Evolutionary conservation across 192 early-diverging fungal genomes (phyloP).

Genomic region (Linnemannia zychae): DNA sequence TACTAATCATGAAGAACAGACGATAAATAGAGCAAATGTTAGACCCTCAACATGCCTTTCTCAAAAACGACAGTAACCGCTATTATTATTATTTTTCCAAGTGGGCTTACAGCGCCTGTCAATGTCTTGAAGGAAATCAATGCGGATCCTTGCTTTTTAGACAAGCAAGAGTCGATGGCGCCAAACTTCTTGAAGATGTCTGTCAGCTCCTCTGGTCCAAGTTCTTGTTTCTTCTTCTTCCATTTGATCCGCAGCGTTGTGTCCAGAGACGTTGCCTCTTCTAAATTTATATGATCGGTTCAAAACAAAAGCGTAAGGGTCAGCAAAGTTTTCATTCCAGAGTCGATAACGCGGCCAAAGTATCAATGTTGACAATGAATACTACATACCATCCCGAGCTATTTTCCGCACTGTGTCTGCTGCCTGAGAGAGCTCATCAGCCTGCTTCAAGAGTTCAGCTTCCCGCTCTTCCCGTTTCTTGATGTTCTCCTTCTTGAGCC

Average conservation of each 20-base stretch:
- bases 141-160: constrained; percentile 58
- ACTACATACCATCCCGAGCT: constrained; percentile 27
- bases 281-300: not conserved
- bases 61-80: not conserved
- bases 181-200: constrained; percentile 56
- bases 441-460: constrained; percentile 38
- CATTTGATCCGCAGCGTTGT: constrained; percentile 63
- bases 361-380: not conserved
- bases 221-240: constrained; percentile 62
- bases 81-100: too few relatives aligned
- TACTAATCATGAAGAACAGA: constrained; percentile 41
- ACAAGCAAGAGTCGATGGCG: constrained; percentile 56
- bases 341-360: not conserved
- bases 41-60: not conserved
- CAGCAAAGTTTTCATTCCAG: not conserved
- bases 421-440: constrained; percentile 23
- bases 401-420: constrained; percentile 15
- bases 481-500: constrained; percentile 37
- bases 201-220: constrained; percentile 45
- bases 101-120: constrained; percentile 60
- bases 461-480: constrained; percentile 29
- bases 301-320: not conserved
- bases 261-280: constrained; percentile 56
- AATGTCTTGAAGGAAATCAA: constrained; percentile 61
- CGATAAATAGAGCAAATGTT: not conserved